Evolutionary conservation across 1,284 basidiomycete genomes (phyloP), one percentile per base, ranked within the genome.

Genomic region (Ceratobasidium sp.): DNA sequence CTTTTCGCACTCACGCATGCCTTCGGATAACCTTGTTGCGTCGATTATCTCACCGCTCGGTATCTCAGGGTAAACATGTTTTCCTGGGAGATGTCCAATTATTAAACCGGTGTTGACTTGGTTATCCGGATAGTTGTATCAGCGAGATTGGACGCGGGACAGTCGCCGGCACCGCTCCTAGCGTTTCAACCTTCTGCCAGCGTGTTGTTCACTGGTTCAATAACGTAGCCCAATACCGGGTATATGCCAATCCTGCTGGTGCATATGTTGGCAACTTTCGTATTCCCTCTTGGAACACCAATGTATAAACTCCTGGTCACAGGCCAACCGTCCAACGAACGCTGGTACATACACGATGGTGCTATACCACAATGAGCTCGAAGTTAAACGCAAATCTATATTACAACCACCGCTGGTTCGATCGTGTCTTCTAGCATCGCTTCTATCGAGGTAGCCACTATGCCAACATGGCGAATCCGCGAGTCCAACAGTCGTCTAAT

Each of bases 191-290:
- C 43, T 73, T 54, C 1, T 73, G 69, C 47, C 72, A 73, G 26
- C 52, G 61, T 8, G 72, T 73, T 1, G 41, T 73, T 54, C 73
- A 72, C 58, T 72, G 62, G 70, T 64, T 57, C 41, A 58, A 72
- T 38, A 79, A 81, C 18, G 83, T 79, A n/a, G 83, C 83, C 18
- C 84, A 85, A 75, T 86, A 85, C 75, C 85, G 84, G 85, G 52
- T 57, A 16, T 58, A 80, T 32, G 78, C 81, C 3, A 55, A 64
- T 28, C 77, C 80, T 71, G 83, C 82, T 54, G 84, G 83, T 52
- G 28, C 54, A 26, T 66, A 52, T 54, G 63, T 66, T n/a, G 41
- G 63, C 35, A 13, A 13, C 18, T 28, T 8, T 1, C 54, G 32
- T 23, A 5, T 5, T 35, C 30, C 26, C 4, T 38, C 18, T 9